These are phyloP conservation scores for Davidsoniella eucalypti DNA, from an alignment of 2,329 filamentous ascomycete species.

Conservation along the genomic window DNA sequence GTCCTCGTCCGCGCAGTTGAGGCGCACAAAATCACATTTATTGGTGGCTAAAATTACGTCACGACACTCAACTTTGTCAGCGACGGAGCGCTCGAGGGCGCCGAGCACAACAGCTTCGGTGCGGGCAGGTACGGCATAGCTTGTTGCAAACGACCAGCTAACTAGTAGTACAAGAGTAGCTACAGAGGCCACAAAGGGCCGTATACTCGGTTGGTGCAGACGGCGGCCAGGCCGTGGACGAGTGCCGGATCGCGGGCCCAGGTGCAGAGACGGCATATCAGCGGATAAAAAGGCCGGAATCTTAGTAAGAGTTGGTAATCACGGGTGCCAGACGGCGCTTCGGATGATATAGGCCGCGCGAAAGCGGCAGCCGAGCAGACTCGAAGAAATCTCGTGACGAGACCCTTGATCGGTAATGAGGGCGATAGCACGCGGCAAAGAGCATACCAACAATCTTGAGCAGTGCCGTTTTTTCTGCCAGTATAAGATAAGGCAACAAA, in stretches of 20 bases:
- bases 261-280: neutral
- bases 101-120: neutral
- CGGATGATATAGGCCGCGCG: too few relatives aligned
- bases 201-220: neutral
- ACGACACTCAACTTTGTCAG: conserved; percentile 41
- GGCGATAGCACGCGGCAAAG: too few relatives aligned
- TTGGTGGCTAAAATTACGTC: conserved; percentile 61
- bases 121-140: neutral
- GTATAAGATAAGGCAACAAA: too few relatives aligned
- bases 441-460: too few relatives aligned
- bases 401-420: too few relatives aligned
- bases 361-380: too few relatives aligned
- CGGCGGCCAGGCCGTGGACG: neutral
- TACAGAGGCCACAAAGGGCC: conserved; percentile 5
- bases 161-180: conserved; percentile 3
- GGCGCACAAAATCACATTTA: conserved; percentile 71
- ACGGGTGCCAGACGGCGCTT: too few relatives aligned
- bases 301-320: too few relatives aligned
- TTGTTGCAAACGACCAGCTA: conserved; percentile 4
- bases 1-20: conserved; percentile 76
- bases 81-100: neutral
- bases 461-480: too few relatives aligned
- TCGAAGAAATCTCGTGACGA: too few relatives aligned
- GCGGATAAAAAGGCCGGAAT: too few relatives aligned
- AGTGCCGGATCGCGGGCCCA: neutral